A percentile compares a stretch with the other conserved stretches of the same genome.
phyloP scores from a whole-genome alignment of 805 yeast species.

The Saturnispora sanitii region DNA sequence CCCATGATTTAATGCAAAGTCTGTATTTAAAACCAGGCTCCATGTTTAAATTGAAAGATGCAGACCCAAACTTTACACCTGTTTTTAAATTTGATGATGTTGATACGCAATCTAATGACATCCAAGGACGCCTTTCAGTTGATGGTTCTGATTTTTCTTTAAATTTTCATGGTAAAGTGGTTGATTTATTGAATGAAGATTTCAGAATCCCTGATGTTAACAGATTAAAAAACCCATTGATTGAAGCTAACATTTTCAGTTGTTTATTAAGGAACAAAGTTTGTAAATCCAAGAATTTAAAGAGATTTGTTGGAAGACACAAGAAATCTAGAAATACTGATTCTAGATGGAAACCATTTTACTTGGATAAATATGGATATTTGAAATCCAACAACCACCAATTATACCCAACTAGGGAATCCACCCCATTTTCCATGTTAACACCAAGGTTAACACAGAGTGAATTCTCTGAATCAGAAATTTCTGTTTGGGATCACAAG shows the following conservation, averaged over 20 bases:
- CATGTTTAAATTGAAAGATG: conserved; percentile 1
- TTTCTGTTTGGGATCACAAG: conserved; percentile 6
- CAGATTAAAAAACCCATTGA: conserved; percentile 13
- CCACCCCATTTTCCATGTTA: background rate
- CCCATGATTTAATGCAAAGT: conserved; percentile 2
- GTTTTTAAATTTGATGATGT: conserved; percentile 3
- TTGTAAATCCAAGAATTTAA: conserved; percentile 20
- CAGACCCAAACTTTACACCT: conserved; percentile 5
- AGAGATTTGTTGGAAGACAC: conserved; percentile 20
- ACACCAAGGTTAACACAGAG: conserved; percentile 7
- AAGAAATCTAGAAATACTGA: conserved; percentile 10
- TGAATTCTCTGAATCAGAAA: conserved; percentile 7
- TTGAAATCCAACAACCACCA: conserved; percentile 6
- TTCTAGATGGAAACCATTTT: conserved; percentile 23
- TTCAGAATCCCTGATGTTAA: conserved; percentile 18
- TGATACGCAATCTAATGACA: background rate
- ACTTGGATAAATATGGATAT: conserved; percentile 24
- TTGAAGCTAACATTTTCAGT: conserved; percentile 25
- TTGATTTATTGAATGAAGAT: conserved; percentile 25
- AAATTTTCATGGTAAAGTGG: conserved; percentile 18
- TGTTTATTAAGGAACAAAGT: conserved; percentile 23
- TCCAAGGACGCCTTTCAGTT: background rate
- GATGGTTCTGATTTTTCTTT: background rate
- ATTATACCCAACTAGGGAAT: no score
- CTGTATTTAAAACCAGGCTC: conserved; percentile 6